phyloP scores from a whole-genome alignment of 192 early-diverging fungal genomes.

The Coemansia sp. region DNA sequence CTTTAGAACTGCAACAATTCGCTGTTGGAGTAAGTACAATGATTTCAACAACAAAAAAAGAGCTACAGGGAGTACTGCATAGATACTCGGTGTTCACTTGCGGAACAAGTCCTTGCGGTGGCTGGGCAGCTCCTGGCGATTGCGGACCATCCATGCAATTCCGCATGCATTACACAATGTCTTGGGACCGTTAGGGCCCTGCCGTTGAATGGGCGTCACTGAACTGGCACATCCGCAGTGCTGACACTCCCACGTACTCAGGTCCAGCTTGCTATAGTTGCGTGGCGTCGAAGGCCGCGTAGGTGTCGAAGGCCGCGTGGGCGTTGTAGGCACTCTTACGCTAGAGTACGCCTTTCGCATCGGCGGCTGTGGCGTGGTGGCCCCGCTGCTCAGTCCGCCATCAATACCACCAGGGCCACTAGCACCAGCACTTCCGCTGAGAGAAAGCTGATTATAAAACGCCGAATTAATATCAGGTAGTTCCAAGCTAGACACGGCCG shows the following conservation, averaged over 20 bases:
- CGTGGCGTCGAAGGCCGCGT: slow-evolving; percentile 49
- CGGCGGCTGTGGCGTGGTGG: slow-evolving; percentile 41
- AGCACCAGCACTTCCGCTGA: background rate
- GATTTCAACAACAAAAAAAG: background rate
- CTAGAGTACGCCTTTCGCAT: slow-evolving; percentile 25
- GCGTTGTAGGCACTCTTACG: slow-evolving; percentile 31
- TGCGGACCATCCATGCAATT: slow-evolving; percentile 61
- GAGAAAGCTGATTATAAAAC: slow-evolving; percentile 41
- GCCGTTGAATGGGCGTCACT: slow-evolving; percentile 58
- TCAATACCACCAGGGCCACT: slow-evolving; percentile 22
- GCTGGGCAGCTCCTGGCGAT: slow-evolving; percentile 52
- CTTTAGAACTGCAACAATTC: background rate
- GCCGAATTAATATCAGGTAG: slow-evolving; percentile 47
- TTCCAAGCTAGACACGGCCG: slow-evolving; percentile 18
- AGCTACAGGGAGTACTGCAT: background rate
- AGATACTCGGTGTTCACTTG: slow-evolving; percentile 21
- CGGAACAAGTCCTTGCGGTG: slow-evolving; percentile 54
- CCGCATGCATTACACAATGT: slow-evolving; percentile 70
- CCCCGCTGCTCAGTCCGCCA: slow-evolving; percentile 37
- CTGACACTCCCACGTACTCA: slow-evolving; percentile 54
- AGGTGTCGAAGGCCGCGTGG: slow-evolving; percentile 42
- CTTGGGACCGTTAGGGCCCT: slow-evolving; percentile 65
- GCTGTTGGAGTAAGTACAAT: background rate
- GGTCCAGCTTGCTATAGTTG: slow-evolving; percentile 41
- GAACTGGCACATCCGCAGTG: slow-evolving; percentile 53